Base-by-base conservation (phyloP, 169 alveolate genomes). In the Eimeria brunetti region DNA sequence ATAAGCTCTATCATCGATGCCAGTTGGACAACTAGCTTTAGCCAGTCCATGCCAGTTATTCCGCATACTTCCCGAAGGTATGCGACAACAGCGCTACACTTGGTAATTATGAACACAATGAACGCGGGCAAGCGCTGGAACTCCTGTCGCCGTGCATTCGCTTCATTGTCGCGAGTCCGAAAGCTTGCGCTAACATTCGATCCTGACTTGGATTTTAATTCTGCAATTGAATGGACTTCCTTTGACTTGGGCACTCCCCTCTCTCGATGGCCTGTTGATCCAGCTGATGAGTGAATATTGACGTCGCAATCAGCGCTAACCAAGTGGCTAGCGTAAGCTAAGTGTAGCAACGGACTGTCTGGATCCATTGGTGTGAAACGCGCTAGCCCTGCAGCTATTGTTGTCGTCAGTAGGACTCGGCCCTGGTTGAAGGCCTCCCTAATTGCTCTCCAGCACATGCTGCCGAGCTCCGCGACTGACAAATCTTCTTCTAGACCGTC, bases 381-480 rank as follows among this genome's bases (percentile, higher is more conserved):
- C 38, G 62, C 93, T 41, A 86, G 58, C 16, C 80, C 93, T 41
- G 83, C 93, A 44, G 67, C 71, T 64, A 67, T 83, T 30, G 62
- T 46, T 64, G 80, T 56, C 30, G 22, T 36, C 67, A 86, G 36
- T 11, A 75, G 67, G 53, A 86, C 27, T 51, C 56, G 27, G 69
- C 80, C 93, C 62, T 86, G 93, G 67, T 41, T 41, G 0, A 86
- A 2, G 8, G 64, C 93, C 49, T 62, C 93, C 83, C 49, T 86
- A 62, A 86, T 20, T 60, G 93, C 93, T 41, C 51, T 62, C 93
- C 93, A 86, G 53, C 71, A 86, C 93, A 86, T 86, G 49, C 83
- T 44, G 27, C 83, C 27, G 33, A 86, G 93, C 81, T 86, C 93
- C 36, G 30, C 36, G 30, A 64, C 6, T 18, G 67, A 33, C 93